Base-by-base conservation (phyloP, 495 filamentous ascomycete genomes). In the Penicillium steckii region DNA sequence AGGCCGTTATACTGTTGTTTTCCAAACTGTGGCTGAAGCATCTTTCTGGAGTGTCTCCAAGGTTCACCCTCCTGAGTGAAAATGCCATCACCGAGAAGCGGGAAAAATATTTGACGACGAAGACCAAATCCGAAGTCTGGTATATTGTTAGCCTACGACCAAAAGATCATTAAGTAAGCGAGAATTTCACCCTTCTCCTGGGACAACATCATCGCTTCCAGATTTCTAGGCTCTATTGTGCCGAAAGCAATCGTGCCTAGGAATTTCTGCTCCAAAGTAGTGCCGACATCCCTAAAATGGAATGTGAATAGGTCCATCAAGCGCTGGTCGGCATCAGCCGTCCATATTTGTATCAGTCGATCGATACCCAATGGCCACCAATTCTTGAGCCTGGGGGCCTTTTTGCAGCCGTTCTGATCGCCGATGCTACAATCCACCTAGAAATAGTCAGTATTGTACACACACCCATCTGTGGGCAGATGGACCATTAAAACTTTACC, bases 21-120 rank as follows among this genome's bases (percentile, higher is more conserved):
- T 10, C 35, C 19, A 27, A 56, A 56, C 23, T 51, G 53, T 33
- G 61, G 72, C 1, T 72, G 67, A 7, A 84, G 65, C 6, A 81
- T 59, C 17, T 76, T 72, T 21, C 81, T 68, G 3, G 76, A 81
- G 21, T 72, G 76, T 49, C 72, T 72, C 81, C 81, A 85, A 7
- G 65, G 50, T 29, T 44, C 25, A 1, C 81, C 80, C 19, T 83
- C 77, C 45, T 80, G 73, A 0, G 75, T 73, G 56, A 85, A 84
- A 48, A 85, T 81, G 4, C 80, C 80, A 12, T 76, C 66, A 4
- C 80, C 52, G 4, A 54, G 37, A 25, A 54, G 17, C 21, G 45
- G 52, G 1, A 19, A 27, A 48, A 52, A 33, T 22, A 32, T 43
- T 17, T 41, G n/a, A 19, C 33, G 47, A 27, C 47, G 21, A 41